Conservation (phyloP, 2,329 filamentous ascomycete species). For the Pseudocercospora fijiensis region DNA sequence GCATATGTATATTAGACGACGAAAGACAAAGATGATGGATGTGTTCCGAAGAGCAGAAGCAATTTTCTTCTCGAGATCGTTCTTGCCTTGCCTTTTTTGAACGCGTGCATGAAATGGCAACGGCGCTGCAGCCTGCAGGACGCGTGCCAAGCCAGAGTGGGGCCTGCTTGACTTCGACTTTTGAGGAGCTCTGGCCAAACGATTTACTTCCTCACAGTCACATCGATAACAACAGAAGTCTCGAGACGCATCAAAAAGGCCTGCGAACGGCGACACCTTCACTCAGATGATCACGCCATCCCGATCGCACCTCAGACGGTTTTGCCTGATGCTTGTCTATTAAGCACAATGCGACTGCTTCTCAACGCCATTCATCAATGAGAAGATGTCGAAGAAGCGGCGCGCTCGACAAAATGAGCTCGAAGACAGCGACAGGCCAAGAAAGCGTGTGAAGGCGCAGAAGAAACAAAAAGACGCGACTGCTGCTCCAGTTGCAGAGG, state of each 20-base stretch:
- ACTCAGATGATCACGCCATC: background rate
- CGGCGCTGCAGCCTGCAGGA: too few relatives aligned
- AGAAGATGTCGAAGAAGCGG: background rate
- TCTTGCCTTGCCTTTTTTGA: background rate
- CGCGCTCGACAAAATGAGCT: background rate
- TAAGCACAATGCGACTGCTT: background rate
- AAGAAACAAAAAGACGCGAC: too few relatives aligned
- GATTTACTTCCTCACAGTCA: background rate
- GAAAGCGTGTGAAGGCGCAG: background rate
- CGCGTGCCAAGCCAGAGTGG: background rate
- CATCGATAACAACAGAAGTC: background rate
- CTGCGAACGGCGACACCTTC: too few relatives aligned
- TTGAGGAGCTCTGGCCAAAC: background rate
- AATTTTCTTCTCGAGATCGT: background rate
- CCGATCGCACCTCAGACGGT: too few relatives aligned
- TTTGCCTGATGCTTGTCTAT: background rate
- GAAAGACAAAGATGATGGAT: background rate
- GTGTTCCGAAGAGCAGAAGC: background rate
- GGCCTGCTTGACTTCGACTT: background rate
- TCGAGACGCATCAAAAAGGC: background rate
- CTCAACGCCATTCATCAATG: background rate
- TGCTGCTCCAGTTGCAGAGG: background rate
- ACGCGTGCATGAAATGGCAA: background rate
- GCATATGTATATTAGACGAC: conserved; percentile 8
- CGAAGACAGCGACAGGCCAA: background rate